Evolutionary conservation across 257 asterid species (phyloP).

Genomic region (Plantago major): DNA sequence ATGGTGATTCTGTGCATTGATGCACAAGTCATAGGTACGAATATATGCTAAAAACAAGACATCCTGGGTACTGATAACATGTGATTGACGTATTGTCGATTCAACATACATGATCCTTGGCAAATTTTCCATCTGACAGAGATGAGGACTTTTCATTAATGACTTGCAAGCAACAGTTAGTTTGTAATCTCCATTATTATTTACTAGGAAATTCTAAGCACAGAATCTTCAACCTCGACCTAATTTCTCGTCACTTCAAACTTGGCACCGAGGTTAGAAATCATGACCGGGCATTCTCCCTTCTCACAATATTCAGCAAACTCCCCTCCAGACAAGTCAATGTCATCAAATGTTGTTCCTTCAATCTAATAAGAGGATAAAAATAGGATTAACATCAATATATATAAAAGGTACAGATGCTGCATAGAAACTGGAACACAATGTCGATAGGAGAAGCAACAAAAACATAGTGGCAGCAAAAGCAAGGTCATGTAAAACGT

Average conservation of each 20-base stretch:
- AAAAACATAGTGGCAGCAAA: background rate
- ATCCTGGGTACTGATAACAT: too few relatives aligned
- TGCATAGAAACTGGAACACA: too few relatives aligned
- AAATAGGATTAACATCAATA: background rate
- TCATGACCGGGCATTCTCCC: conserved; percentile 89
- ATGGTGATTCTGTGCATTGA: too few relatives aligned
- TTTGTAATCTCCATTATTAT: background rate
- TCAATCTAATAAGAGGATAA: conserved; percentile 38
- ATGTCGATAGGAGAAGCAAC: too few relatives aligned
- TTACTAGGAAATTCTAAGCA: background rate
- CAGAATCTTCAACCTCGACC: conserved; percentile 7
- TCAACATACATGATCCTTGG: background rate
- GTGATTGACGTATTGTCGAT: background rate
- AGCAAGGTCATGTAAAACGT: conserved; percentile 1
- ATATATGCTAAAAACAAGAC: too few relatives aligned
- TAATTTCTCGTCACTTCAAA: conserved; percentile 52
- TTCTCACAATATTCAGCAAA: conserved; percentile 82
- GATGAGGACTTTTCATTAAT: background rate
- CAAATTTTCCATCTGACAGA: background rate
- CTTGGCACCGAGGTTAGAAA: conserved; percentile 62
- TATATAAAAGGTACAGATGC: background rate
- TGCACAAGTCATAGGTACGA: too few relatives aligned
- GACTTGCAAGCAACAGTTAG: background rate
- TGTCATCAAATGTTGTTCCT: conserved; percentile 63
- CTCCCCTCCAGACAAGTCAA: conserved; percentile 76